Conservation (phyloP, 306 rosid genomes). For the Pyrus betulifolia region DNA sequence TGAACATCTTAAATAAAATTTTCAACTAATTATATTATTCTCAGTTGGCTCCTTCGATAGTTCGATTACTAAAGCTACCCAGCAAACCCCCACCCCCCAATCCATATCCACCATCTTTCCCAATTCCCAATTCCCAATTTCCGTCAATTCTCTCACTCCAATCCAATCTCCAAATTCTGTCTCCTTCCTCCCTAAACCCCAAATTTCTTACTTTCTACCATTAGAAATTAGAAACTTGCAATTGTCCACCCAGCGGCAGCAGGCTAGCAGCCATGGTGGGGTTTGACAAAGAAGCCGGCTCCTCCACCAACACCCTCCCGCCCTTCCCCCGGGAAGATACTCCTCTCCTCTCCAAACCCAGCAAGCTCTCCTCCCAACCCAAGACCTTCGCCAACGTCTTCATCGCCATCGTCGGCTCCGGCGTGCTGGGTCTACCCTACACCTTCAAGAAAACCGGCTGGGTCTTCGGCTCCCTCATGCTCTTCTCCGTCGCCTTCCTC, state of each 20-base stretch:
- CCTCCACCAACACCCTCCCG: constrained; percentile 37
- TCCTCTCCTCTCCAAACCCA: constrained; percentile 37
- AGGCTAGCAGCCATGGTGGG: constrained; percentile 24
- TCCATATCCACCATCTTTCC: neutral
- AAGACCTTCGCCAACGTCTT: constrained; percentile 67
- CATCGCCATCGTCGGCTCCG: constrained; percentile 65
- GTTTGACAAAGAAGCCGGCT: constrained; percentile 34
- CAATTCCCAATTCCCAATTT: neutral
- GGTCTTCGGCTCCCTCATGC: constrained; percentile 42
- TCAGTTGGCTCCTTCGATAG: neutral
- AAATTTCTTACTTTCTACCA: neutral
- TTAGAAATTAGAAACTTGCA: neutral
- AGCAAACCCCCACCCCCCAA: neutral
- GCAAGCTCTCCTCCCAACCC: constrained; percentile 36
- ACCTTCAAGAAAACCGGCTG: constrained; percentile 62
- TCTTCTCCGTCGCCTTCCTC: constrained; percentile 42
- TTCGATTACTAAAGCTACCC: neutral
- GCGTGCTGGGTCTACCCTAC: constrained; percentile 69
- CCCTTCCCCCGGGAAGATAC: constrained; percentile 44
- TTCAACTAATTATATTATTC: neutral
- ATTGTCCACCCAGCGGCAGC: neutral
- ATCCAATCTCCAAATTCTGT: neutral
- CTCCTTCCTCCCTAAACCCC: neutral
- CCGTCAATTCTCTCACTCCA: neutral
- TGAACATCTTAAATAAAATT: too few species aligned